Evolutionary conservation across 179 eudicot genomes (phyloP), one percentile per base, ranked within the genome.

Genomic region (Spergularia azorica): DNA sequence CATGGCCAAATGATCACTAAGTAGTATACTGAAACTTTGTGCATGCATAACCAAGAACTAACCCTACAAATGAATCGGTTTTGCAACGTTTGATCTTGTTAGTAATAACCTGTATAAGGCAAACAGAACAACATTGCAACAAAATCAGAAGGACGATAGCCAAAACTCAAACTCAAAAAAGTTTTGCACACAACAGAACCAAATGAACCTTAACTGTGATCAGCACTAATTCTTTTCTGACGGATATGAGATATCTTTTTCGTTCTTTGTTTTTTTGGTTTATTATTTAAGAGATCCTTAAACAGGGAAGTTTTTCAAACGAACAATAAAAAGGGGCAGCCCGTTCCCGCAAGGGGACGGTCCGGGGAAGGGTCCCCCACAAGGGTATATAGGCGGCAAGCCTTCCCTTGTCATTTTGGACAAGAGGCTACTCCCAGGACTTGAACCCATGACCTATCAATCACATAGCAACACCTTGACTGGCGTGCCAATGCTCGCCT

Each of bases 71-170:
- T 56, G 97, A 89, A 83, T 95, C 99, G 52, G 99, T 91, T 89
- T 95, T 95, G 92, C 99, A 95, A 68, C 97, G 99, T 80, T 91
- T 93, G 78, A 95, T 89, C 85, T 95, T 95, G 87, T 89, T 95
- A 72, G 88, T 88, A 72, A 95, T 91, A 70, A 80, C 90, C 98
- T 95, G 87, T 77, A 26, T 26, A 85, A 46, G 6, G 69, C 39
- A 56, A 36, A 39, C 48, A 72, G n/a, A n/a, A 66, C 32, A 76
- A 17, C 55, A 38, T 46, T 32, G n/a, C 58, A 76, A 55, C 66
- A 63, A 38, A 66, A 14, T 59, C 52, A 61, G 67, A 51, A 51
- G 26, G 55, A 73, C 62, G 41, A 26, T 26, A 26, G 15, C 16
- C n/a, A 70, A 70, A 13, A 62, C 32, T 56, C 14, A 41, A 9